Base-by-base conservation (phyloP, 352 stramenopile genomes). In the Thraustotheca clavata region DNA sequence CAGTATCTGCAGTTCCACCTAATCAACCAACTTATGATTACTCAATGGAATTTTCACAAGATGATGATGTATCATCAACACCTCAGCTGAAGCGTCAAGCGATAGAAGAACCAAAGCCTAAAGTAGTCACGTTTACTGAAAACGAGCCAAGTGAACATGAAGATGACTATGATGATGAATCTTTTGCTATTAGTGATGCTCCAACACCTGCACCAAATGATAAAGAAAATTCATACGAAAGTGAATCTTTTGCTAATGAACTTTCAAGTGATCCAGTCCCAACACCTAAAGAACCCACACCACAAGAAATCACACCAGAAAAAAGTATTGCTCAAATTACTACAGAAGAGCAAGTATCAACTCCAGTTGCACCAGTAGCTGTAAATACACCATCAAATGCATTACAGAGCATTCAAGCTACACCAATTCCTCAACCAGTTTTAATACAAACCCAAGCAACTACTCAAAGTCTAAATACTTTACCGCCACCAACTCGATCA, bases 41-140 rank as follows among this genome's bases (percentile, higher is more conserved):
- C 62, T 89, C 80, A 39, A 86, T 88, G 71, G 76, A 89, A 32
- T 88, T 89, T 52, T 77, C 74, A 5, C 76, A 89, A 1, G 76
- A 86, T 48, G 71, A 69, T 27, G 24, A 54, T 14, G 22, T 18
- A 36, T 27, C 55, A 7, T 41, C 3, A 29, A 22, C 22, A 16
- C 2, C 26, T 3, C 11, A n/a, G 16, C 26, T 11, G 29, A 34
- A 33, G 16, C 48, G n/a, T 12, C 20, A 48, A 41, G 57, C 76
- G 4, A 66, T 67, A 0, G 57, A 68, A 24, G 62, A 60, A 32
- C 31, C 55, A n/a, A 34, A 34, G 9, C 22, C n/a, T n/a, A n/a
- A n/a, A n/a, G 39, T 47, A 2, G 2, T 47, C 39, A 24, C 22
- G 39, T 24, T n/a, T 24, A 24, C 27, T 24, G 4, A n/a, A n/a